Evolutionary conservation across 2,329 filamentous ascomycete species (phyloP), one percentile per base, ranked within the genome.

Genomic region (Sordariomycetes sp.): DNA sequence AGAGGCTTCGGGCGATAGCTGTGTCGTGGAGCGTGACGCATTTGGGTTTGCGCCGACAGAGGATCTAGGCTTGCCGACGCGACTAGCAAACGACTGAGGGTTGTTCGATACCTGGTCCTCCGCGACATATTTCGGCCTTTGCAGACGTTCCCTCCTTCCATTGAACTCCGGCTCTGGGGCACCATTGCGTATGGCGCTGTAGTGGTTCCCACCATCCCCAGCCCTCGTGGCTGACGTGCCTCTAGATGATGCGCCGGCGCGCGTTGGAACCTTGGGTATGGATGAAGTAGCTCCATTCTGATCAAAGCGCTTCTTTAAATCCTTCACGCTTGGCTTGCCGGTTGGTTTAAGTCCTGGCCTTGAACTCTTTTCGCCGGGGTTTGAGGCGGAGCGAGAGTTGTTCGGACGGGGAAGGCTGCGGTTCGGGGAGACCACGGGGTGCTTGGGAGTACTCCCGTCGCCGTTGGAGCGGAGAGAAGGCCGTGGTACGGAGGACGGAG

Each of bases 241-340:
- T 24, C 35, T 53, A 42, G 49, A 58, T 49, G 49, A 48, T 46
- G 48, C 55, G 46, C 43, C 39, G 34, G 47, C 38, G 39, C 46
- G 52, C 43, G 45, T 39, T 37, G 49, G 51, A 43, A 56, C 58
- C 41, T 58, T 59, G 36, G 54, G 44, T 35, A 58, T 50, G 28
- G 55, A 46, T 39, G 54, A 48, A 32, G 47, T 40, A 27, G 42
- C 37, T 42, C 55, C 63, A 44, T 68, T 76, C 49, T 79, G 75
- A 55, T 90, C 83, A 59, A 90, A 92, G 35, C 74, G 79, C 56
- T 80, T 85, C 48, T 84, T 79, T 41, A 92, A 66, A 50, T 92
- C 84, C 58, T 81, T 86, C 45, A 92, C 82, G 39, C 81, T 88
- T n/a, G 77, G 68, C 44, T 81, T 70, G 28, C 50, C 44, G 9